Percentiles rank a stretch among this genome's conserved stretches.
Conservation (phyloP, 2,329 filamentous ascomycete species). For the Elsinoe ampelina region DNA sequence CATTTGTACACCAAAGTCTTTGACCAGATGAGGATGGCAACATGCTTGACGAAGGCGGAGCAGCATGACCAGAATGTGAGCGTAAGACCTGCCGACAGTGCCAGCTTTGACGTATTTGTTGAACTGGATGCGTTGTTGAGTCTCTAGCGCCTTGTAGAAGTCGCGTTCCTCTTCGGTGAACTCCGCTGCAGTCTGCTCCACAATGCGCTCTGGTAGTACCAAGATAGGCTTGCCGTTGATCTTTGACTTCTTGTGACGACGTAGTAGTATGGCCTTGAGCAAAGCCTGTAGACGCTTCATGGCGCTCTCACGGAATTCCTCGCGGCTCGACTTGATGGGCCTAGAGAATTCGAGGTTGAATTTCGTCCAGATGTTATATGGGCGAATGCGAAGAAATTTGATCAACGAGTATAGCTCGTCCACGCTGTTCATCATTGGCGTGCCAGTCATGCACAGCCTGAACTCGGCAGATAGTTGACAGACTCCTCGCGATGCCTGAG, state of each 20-base stretch:
- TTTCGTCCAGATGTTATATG: conserved; percentile 55
- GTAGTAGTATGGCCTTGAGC: conserved; percentile 70
- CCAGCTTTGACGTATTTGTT: conserved; percentile 65
- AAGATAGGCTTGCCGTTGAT: conserved; percentile 75
- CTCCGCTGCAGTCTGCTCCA: conserved; percentile 51
- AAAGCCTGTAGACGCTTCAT: conserved; percentile 66
- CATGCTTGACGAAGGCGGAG: conserved; percentile 72
- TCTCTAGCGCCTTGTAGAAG: conserved; percentile 60
- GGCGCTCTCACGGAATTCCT: conserved; percentile 32
- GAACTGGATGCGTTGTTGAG: conserved; percentile 58
- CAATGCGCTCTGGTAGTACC: conserved; percentile 54
- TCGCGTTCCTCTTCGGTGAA: conserved; percentile 57
- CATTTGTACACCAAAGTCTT: conserved; percentile 51
- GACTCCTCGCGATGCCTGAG: conserved; percentile 52
- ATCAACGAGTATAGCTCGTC: conserved; percentile 70
- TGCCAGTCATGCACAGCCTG: conserved; percentile 69
- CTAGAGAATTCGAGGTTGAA: conserved; percentile 53
- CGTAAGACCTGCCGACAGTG: conserved; percentile 64
- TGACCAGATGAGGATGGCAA: conserved; percentile 65
- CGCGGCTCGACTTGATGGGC: conserved; percentile 38
- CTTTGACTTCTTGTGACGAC: conserved; percentile 68
- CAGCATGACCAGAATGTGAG: conserved; percentile 68
- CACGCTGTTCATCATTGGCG: conserved; percentile 81
- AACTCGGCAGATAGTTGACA: conserved; percentile 50
- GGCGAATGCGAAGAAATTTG: conserved; percentile 65